A percentile compares a stretch with the other conserved stretches of the same genome.
These are phyloP conservation scores for Seiridium unicorne DNA, from an alignment of 2,329 filamentous ascomycete genomes.

Conservation along the genomic window DNA sequence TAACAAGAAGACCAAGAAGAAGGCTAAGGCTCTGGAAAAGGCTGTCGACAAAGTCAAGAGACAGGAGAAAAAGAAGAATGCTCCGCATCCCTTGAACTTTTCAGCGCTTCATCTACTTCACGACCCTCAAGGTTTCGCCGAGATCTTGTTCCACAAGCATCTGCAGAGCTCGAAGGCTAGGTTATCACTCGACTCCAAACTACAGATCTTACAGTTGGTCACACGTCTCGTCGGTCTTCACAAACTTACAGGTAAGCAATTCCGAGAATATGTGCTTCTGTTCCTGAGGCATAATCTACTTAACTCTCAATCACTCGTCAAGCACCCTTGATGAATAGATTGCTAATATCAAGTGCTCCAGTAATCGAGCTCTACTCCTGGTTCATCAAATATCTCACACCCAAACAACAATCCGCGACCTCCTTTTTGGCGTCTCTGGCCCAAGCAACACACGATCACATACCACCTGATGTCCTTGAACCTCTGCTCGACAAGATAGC, in stretches of 20 bases:
- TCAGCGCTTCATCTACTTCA: conserved; percentile 91
- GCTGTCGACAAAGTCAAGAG: conserved; percentile 81
- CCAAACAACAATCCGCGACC: conserved; percentile 84
- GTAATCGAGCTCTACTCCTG: conserved; percentile 92
- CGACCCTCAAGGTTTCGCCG: conserved; percentile 91
- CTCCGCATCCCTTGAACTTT: conserved; percentile 89
- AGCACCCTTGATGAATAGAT: no score
- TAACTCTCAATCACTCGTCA: no score
- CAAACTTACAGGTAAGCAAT: conserved; percentile 61
- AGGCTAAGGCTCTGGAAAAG: conserved; percentile 73
- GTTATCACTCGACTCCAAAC: conserved; percentile 82
- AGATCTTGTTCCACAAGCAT: conserved; percentile 86
- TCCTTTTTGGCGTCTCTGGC: conserved; percentile 90
- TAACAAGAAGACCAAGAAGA: conserved; percentile 96
- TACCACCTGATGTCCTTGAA: conserved; percentile 89
- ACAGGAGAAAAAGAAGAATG: conserved; percentile 82
- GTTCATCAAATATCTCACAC: conserved; percentile 90
- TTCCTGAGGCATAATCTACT: no score
- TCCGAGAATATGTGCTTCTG: no score
- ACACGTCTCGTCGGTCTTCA: conserved; percentile 90
- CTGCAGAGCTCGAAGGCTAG: conserved; percentile 83
- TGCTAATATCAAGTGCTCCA: no score
- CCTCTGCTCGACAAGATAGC: conserved; percentile 93
- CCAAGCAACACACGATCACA: conserved; percentile 85
- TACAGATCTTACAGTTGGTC: conserved; percentile 87